These are phyloP conservation scores for Geotrichum ghanense DNA, from an alignment of 805 yeast species.

Conservation along the genomic window DNA sequence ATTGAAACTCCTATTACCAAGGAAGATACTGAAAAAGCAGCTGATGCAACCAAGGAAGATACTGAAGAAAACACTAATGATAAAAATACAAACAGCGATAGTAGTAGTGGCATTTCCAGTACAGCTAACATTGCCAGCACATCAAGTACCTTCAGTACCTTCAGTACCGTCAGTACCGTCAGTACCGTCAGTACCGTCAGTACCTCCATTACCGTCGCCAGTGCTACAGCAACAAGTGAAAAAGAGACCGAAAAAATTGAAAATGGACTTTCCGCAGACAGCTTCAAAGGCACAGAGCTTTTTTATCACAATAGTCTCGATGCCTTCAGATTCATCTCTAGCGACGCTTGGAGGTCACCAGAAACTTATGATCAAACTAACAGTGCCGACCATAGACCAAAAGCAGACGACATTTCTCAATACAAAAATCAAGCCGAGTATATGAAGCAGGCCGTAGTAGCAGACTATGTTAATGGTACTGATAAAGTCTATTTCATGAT, in stretches of 20 bases:
- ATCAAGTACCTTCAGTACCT: too few relatives aligned
- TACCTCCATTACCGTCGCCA: too few relatives aligned
- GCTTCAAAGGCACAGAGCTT: not conserved
- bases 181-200: too few relatives aligned
- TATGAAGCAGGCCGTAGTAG: constrained; percentile 16
- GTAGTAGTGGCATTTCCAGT: too few relatives aligned
- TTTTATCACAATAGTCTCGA: not conserved
- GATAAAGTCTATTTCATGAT: constrained; percentile 19
- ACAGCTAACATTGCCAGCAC: too few relatives aligned
- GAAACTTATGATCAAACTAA: not conserved
- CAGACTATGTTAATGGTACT: constrained; percentile 17
- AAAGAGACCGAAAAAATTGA: not conserved
- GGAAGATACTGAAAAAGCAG: not conserved
- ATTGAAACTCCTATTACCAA: too few relatives aligned
- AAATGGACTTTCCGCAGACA: not conserved
- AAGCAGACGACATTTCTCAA: constrained; percentile 2
- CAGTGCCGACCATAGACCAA: constrained; percentile 6
- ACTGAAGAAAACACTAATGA: not conserved
- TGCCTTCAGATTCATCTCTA: not conserved
- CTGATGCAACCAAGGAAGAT: not conserved
- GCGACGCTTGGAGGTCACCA: constrained; percentile 1
- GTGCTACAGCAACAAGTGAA: not conserved
- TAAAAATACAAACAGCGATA: not conserved
- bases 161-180: too few relatives aligned
- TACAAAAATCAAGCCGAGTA: constrained; percentile 9